Conservation (phyloP, 495 filamentous ascomycete genomes). For the Clavariopsis aquatica region DNA sequence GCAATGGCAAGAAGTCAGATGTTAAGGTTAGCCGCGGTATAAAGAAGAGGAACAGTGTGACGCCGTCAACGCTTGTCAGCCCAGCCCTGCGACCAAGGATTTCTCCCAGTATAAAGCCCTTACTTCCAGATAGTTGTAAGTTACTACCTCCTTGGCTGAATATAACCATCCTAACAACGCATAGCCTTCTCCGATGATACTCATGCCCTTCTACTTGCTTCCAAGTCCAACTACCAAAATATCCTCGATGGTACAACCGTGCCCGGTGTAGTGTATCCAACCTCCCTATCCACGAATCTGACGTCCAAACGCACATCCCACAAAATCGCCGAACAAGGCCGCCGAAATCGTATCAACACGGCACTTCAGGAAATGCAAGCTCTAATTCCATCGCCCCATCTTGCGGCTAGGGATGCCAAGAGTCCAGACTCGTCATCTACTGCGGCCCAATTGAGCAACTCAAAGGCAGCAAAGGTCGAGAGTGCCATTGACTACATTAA, state of each 20-base stretch:
- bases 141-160: conserved; percentile 28
- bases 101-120: conserved; percentile 88
- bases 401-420: conserved; percentile 42
- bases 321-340: conserved; percentile 95
- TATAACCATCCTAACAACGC: conserved; percentile 27
- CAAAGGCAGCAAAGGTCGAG: conserved; percentile 95
- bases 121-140: conserved; percentile 76
- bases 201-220: conserved; percentile 81
- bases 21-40: conserved; percentile 39
- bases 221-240: conserved; percentile 97
- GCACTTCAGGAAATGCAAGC: conserved; percentile 89
- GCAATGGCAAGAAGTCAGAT: conserved; percentile 37
- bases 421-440: conserved; percentile 40
- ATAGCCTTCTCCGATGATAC: conserved; percentile 63
- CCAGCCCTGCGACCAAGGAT: conserved; percentile 90
- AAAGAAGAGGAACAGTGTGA: conserved; percentile 75
- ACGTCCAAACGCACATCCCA: conserved; percentile 97
- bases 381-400: conserved; percentile 60
- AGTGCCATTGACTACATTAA: conserved; percentile 95
- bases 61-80: conserved; percentile 68
- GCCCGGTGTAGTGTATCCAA: conserved; percentile 87
- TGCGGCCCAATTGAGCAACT: conserved; percentile 58
- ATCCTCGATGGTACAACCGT: conserved; percentile 90
- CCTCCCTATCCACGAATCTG: conserved; percentile 84
- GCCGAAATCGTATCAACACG: conserved; percentile 86